Evolutionary conservation across 345 rosid genomes (phyloP), one percentile per base, ranked within the genome.

Genomic region (Ceriops zippeliana): DNA sequence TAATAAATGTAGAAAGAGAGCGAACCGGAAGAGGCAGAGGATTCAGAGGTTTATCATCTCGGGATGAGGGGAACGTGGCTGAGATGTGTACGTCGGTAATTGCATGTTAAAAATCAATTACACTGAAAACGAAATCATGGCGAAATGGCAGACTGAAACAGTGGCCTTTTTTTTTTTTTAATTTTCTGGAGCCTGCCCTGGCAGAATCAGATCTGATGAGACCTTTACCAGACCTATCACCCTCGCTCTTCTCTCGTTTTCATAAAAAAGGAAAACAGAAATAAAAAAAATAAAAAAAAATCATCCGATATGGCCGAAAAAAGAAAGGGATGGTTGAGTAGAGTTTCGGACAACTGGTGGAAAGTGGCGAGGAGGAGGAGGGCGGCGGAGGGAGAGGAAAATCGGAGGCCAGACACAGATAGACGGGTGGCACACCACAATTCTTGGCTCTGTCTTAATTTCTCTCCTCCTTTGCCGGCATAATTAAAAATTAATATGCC

Each of bases 41-140:
- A 30, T 21, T 32, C 32, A 21, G 47, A 13, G 68, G 52, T 6
- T 68, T 75, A 75, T 75, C 76, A 77, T 69, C 73, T 77, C 70
- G 78, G 82, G 85, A 70, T 37, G 28, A 24, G 81, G 32, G 68
- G 62, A 64, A 35, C 4, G 65, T 20, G 27, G 31, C 62, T 49
- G 66, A 65, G 28, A 10, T 56, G 16, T 9, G 59, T 21, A 24
- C 24, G 49, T 42, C 0, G 17, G 34, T 20, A 6, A 13, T 9
- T 54, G 27, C 58, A 15, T 0, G 27, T 15, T 15, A 42, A 52
- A 27, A 28, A 65, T 31, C 26, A 27, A 66, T 77, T 65, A 82
- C 89, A 73, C 86, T 80, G 85, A 83, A 85, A 62, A 70, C 77
- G 85, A 87, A 81, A 87, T 77, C 72, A 80, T 74, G 38, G 59